These are phyloP conservation scores for Pseudocercospora musae DNA, from an alignment of 2,329 filamentous ascomycete genomes.

Conservation along the genomic window DNA sequence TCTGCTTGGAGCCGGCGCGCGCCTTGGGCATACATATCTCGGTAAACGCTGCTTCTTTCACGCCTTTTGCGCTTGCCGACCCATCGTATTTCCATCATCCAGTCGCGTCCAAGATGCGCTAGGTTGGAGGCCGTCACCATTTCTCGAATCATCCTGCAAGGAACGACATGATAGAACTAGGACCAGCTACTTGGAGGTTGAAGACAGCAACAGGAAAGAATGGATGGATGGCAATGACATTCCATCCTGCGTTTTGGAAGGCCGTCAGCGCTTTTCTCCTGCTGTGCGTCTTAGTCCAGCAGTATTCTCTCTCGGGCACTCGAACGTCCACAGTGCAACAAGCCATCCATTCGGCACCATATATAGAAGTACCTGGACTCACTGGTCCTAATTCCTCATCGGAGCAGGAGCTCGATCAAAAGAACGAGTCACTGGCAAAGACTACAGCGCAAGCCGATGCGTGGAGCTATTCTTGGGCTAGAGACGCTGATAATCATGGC, in stretches of 20 bases:
- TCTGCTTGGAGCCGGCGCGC: not conserved
- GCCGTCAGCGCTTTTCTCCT: conserved; percentile 18
- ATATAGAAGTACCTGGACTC: not conserved
- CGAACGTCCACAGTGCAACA: not conserved
- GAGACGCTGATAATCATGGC: conserved; percentile 30
- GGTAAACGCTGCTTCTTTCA: not conserved
- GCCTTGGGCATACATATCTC: not conserved
- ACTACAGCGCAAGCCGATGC: not conserved
- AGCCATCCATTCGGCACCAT: not conserved
- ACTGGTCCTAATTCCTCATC: not conserved
- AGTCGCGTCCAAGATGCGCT: not conserved
- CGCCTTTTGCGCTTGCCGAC: not conserved
- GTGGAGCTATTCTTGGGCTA: conserved; percentile 24
- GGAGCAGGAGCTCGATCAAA: not conserved
- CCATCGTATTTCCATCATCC: not conserved
- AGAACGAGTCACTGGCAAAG: not conserved
- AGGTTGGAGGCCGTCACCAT: not conserved
- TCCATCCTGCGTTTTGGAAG: conserved; percentile 20
- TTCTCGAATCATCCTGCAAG: not conserved
- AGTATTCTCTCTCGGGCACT: conserved; percentile 7
- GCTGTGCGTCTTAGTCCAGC: conserved; percentile 19
- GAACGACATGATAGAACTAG: not conserved
- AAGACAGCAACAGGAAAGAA: not conserved
- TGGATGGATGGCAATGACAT: not conserved
- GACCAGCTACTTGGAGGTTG: not conserved